Conservation (phyloP, 2,329 filamentous ascomycete species). For the Rhinocladiella similis region DNA sequence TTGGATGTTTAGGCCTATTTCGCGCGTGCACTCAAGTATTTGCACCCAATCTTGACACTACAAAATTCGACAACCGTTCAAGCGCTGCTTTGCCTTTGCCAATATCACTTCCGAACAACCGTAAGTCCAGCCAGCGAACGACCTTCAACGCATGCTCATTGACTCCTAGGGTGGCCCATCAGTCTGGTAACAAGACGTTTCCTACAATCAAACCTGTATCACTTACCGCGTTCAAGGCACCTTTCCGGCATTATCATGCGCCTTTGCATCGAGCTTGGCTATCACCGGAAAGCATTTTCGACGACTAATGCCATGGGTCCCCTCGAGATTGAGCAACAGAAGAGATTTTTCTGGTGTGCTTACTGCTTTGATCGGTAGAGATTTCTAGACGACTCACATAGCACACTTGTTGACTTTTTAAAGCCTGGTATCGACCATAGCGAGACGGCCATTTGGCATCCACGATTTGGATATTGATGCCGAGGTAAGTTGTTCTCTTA, state of each 20-base stretch:
- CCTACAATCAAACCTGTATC: neutral
- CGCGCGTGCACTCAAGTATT: constrained; percentile 23
- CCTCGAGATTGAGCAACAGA: constrained; percentile 23
- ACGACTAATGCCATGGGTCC: constrained; percentile 4
- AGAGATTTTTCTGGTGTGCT: constrained; percentile 29
- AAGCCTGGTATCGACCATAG: constrained; percentile 18
- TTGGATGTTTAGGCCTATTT: constrained; percentile 22
- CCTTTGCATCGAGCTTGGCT: constrained; percentile 24
- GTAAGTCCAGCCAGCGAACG: neutral
- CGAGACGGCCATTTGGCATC: constrained; percentile 26
- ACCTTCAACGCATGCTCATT: neutral
- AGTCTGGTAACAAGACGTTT: constrained; percentile 16
- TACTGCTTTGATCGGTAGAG: constrained; percentile 27
- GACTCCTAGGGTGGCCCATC: constrained; percentile 14
- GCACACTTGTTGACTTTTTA: neutral
- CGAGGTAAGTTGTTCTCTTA: constrained; percentile 6
- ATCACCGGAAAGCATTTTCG: constrained; percentile 18
- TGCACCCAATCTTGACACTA: constrained; percentile 21
- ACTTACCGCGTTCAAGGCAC: constrained; percentile 11
- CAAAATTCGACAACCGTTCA: constrained; percentile 25
- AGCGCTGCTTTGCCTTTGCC: constrained; percentile 21
- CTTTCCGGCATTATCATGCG: constrained; percentile 23
- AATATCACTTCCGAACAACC: constrained; percentile 26
- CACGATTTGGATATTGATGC: constrained; percentile 26
- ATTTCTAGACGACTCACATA: neutral